These are phyloP conservation scores for Hansenula sp. DNA, from an alignment of 1,139 yeast genomes.

Conservation along the genomic window DNA sequence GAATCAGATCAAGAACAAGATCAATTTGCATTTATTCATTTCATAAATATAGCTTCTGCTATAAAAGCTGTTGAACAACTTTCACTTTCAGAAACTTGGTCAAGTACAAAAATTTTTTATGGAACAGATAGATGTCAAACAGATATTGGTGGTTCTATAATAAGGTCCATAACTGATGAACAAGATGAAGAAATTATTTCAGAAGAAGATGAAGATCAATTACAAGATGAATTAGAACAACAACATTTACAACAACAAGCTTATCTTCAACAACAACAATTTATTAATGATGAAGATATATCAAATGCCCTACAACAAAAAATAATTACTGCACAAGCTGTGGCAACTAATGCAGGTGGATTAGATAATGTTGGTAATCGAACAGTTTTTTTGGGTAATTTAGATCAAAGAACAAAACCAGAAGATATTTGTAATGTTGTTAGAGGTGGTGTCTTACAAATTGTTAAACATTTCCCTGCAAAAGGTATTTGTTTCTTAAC, in stretches of 20 bases:
- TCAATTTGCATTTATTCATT: conserved; percentile 77
- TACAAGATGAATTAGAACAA: background rate
- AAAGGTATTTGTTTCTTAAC: conserved; percentile 81
- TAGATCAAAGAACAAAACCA: conserved; percentile 72
- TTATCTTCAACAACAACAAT: conserved; percentile 1
- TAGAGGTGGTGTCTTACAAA: conserved; percentile 75
- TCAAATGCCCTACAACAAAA: conserved; percentile 49
- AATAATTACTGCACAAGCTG: conserved; percentile 67
- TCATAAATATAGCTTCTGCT: conserved; percentile 77
- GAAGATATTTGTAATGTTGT: conserved; percentile 84
- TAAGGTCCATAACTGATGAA: conserved; percentile 14
- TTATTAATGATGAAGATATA: conserved; percentile 21
- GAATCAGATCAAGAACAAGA: conserved; percentile 10
- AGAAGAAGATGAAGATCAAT: conserved; percentile 2
- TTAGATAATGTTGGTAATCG: conserved; percentile 69
- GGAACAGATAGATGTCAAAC: conserved; percentile 69
- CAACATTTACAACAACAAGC: background rate
- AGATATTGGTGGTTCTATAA: conserved; percentile 7
- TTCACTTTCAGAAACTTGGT: conserved; percentile 42
- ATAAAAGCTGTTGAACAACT: conserved; percentile 70
- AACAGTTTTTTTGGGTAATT: conserved; percentile 72
- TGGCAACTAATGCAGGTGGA: conserved; percentile 73
- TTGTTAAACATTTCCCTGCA: conserved; percentile 66
- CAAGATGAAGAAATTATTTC: conserved; percentile 5
- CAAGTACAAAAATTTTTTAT: conserved; percentile 54